Percentiles rank a stretch among this genome's conserved stretches.
Conservation (phyloP, 169 alveolate genomes). For the Perkinsus chesapeaki region DNA sequence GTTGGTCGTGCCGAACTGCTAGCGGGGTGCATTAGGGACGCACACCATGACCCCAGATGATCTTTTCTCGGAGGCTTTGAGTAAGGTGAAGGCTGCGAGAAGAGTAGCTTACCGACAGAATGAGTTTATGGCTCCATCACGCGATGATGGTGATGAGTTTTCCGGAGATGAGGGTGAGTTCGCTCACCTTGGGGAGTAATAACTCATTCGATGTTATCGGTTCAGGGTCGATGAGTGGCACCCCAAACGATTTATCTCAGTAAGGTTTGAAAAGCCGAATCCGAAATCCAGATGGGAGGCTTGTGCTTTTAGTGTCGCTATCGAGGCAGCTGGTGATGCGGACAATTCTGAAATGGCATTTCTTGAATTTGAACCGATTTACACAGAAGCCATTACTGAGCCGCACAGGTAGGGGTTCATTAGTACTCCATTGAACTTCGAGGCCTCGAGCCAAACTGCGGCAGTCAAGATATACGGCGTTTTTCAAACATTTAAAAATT, state of each 20-base stretch:
- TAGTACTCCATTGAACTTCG: too few relatives aligned
- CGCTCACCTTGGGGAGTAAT: not conserved
- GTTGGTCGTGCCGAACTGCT: not conserved
- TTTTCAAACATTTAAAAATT: too few relatives aligned
- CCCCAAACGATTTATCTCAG: too few relatives aligned
- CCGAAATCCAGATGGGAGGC: too few relatives aligned
- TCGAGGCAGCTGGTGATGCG: not conserved
- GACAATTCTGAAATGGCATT: not conserved
- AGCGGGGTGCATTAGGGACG: not conserved
- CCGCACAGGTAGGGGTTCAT: not conserved
- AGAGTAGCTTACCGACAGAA: not conserved
- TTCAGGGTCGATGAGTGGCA: too few relatives aligned
- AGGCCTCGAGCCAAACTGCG: not conserved
- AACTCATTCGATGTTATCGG: too few relatives aligned
- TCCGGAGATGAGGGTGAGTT: not conserved
- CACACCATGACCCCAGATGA: not conserved
- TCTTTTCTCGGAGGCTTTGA: not conserved
- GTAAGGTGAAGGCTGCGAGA: not conserved
- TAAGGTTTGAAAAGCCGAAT: too few relatives aligned
- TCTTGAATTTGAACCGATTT: not conserved
- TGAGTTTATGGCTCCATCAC: not conserved
- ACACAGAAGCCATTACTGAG: not conserved
- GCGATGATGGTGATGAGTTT: not conserved
- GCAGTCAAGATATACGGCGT: not conserved
- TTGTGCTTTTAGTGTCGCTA: not conserved